Evolutionary conservation across 2,329 filamentous ascomycete genomes (phyloP).

Genomic region (Whalleya microplaca): DNA sequence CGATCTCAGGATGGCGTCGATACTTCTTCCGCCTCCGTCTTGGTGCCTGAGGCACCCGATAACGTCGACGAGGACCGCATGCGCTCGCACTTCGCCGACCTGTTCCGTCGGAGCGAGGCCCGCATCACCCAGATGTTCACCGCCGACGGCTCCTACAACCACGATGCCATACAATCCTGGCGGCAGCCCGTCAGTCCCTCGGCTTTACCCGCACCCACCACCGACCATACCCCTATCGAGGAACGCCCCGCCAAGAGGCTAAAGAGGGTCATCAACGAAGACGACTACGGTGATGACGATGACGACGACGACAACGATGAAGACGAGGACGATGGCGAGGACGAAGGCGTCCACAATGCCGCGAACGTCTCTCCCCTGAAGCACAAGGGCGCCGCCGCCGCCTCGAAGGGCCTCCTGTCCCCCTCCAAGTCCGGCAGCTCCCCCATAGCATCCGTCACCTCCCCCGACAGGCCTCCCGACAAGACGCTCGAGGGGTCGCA

Average conservation of each 20-base stretch:
- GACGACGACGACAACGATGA: constrained; percentile 74
- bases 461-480: constrained; percentile 60
- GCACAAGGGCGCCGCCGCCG: constrained; percentile 53
- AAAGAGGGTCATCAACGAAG: constrained; percentile 78
- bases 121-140: constrained; percentile 77
- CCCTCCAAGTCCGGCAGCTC: constrained; percentile 73
- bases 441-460: constrained; percentile 64
- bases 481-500: constrained; percentile 55
- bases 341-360: constrained; percentile 58
- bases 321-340: constrained; percentile 66
- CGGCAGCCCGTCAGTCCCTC: constrained; percentile 47
- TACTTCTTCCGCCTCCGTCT: constrained; percentile 47
- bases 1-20: constrained; percentile 57
- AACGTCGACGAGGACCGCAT: constrained; percentile 71
- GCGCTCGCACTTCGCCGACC: constrained; percentile 74
- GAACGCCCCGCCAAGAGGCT: constrained; percentile 73
- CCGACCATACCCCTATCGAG: constrained; percentile 61
- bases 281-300: constrained; percentile 85
- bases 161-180: constrained; percentile 57
- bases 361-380: constrained; percentile 57
- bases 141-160: constrained; percentile 58
- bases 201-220: constrained; percentile 54
- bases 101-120: constrained; percentile 77
- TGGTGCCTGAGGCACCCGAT: constrained; percentile 67
- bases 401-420: constrained; percentile 64